A percentile compares a stretch with the other conserved stretches of the same genome.
Evolutionary conservation across 2,329 filamentous ascomycete species (phyloP).

Genomic region (Trichoderma breve): DNA sequence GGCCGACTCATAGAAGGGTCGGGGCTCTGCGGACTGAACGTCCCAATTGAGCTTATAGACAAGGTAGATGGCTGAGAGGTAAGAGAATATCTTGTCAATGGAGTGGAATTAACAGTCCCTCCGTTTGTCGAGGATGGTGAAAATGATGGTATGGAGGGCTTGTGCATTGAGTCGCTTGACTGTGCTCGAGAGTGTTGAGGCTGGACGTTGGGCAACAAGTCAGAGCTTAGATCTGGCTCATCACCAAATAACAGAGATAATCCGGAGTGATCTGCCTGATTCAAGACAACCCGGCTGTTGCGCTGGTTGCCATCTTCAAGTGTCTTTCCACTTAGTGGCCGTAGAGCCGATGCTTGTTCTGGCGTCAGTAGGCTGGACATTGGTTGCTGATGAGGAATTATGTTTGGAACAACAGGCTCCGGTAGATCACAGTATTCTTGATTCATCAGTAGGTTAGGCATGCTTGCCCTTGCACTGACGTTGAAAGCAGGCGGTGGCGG

Average conservation of each 20-base stretch:
- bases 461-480: background rate
- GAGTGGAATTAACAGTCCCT: background rate
- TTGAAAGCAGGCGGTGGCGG: background rate
- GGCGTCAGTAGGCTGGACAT: background rate
- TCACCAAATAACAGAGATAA: background rate
- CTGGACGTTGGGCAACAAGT: background rate
- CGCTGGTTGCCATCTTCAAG: background rate
- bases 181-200: background rate
- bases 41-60: background rate
- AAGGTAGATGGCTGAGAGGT: background rate
- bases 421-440: background rate
- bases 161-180: background rate
- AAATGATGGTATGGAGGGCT: background rate
- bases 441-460: background rate
- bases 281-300: background rate
- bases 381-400: background rate
- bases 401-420: background rate
- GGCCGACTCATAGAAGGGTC: background rate
- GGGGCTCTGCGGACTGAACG: background rate
- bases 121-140: background rate
- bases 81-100: background rate
- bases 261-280: background rate
- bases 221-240: background rate
- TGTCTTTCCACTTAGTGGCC: background rate
- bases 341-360: background rate